These are phyloP conservation scores for Quercus ilex DNA, from an alignment of 306 rosid genomes.

Conservation along the genomic window DNA sequence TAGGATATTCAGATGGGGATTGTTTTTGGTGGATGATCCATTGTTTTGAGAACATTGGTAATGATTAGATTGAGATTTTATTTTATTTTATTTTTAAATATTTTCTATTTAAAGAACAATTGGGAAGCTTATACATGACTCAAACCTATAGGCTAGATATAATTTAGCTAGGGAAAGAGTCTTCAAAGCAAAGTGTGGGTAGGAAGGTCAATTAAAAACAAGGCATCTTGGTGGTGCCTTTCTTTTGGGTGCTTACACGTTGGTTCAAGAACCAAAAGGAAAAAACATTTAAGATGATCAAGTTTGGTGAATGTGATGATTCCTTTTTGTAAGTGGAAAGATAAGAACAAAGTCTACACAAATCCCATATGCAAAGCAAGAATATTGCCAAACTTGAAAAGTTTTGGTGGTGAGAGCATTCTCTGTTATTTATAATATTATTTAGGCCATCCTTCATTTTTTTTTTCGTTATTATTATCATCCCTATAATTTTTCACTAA, in stretches of 20 bases:
- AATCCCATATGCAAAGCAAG: slow-evolving; percentile 31
- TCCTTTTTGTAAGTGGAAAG: slow-evolving; percentile 25
- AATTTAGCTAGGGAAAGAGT: too few species aligned
- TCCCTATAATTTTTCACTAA: too few species aligned
- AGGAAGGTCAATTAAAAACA: neutral
- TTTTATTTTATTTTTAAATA: neutral
- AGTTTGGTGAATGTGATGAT: slow-evolving; percentile 30
- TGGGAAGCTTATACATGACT: neutral
- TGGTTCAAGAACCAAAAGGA: slow-evolving; percentile 21
- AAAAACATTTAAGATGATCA: slow-evolving; percentile 9
- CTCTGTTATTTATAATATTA: neutral
- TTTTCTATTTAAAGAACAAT: neutral
- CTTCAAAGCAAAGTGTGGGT: too few species aligned
- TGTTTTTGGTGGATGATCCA: too few species aligned
- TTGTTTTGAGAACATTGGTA: too few species aligned
- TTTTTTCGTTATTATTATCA: too few species aligned
- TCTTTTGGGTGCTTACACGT: slow-evolving; percentile 16
- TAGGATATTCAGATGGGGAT: too few species aligned
- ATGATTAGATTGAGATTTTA: too few species aligned
- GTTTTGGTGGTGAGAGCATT: slow-evolving; percentile 1
- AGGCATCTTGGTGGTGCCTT: slow-evolving; percentile 11
- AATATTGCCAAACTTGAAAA: slow-evolving; percentile 21
- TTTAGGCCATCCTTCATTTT: neutral
- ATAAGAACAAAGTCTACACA: slow-evolving; percentile 32
- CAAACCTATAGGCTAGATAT: neutral